phyloP scores from a whole-genome alignment of 306 rosid genomes.

The Vicia villosa region DNA sequence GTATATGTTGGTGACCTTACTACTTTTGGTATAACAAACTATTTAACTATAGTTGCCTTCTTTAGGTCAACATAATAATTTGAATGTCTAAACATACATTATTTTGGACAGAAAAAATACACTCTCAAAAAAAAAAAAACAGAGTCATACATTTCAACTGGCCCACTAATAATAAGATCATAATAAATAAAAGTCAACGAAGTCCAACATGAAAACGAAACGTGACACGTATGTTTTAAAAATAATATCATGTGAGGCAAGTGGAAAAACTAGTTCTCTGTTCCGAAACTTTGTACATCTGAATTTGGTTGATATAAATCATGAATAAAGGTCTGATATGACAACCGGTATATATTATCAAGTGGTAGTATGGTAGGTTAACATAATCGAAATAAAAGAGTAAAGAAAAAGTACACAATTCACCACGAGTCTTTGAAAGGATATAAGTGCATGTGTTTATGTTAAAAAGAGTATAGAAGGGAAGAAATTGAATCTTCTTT shows the following conservation, averaged over 20 bases:
- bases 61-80: no score
- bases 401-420: background rate
- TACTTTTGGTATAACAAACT: no score
- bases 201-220: conserved; percentile 6
- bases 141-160: background rate
- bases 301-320: conserved; percentile 45
- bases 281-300: conserved; percentile 38
- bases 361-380: conserved; percentile 11
- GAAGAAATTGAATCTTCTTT: background rate
- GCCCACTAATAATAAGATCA: background rate
- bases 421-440: background rate
- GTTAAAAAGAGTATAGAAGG: background rate
- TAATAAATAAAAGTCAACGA: conserved; percentile 15
- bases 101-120: no score
- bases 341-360: conserved; percentile 7
- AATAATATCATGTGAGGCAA: conserved; percentile 10
- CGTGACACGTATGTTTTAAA: conserved; percentile 16
- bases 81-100: no score
- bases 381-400: conserved; percentile 15
- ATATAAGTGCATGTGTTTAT: background rate
- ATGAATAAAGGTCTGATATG: conserved; percentile 9
- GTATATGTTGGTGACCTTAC: no score
- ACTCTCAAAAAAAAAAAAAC: background rate
- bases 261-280: conserved; percentile 33
- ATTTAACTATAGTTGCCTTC: no score